Evolutionary conservation across 2,329 filamentous ascomycete species (phyloP), one percentile per base, ranked within the genome.

Genomic region (Aureobasidium sp.): DNA sequence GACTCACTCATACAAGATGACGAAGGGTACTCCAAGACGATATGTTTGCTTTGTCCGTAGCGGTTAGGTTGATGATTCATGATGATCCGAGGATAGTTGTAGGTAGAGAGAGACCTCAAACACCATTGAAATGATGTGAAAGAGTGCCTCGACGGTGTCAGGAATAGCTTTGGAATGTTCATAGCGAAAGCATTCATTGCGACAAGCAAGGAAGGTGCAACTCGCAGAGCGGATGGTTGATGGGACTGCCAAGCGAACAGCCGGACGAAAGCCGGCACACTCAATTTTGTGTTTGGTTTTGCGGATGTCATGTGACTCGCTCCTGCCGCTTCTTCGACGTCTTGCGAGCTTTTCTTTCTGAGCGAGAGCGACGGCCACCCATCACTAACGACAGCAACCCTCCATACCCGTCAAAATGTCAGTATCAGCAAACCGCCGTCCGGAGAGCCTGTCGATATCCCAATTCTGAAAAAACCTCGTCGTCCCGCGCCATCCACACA

Each of bases 361-460:
- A 50, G 45, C 55, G 45, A 50, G 55, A 59, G 55, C 55, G 55
- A 59, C 55, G 55, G 55, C 55, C 25, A 59, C 19, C 55, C 37
- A 59, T 45, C 55, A 59, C 55, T 59, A 59, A 59, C 55, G 45
- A 50, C 55, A 59, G 55, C 54, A 59, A 40, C 45, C 43, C 55
- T 59, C 45, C 33, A 59, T 59, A 49, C 55, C 45, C 55, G 55
- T 59, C 55, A 59, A 59, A 59, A 59, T 59, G 55, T 59, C 55
- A 59, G 55, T 59, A 59, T 42, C 29, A 59, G 23, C 55, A 19
- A 59, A 49, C 25, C 55, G 55, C 55, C 55, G 55, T 59, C 55
- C 45, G 55, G 55, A 59, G 55, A 59, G 55, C 46, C 31, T 31
- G 55, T 58, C 55, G 42, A 37, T 23, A 19, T n/a, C 3, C 23